Percentiles rank a stretch among this genome's conserved stretches.
phyloP scores from a whole-genome alignment of 768 basidiomycete species.

The Tricholoma terreum region DNA sequence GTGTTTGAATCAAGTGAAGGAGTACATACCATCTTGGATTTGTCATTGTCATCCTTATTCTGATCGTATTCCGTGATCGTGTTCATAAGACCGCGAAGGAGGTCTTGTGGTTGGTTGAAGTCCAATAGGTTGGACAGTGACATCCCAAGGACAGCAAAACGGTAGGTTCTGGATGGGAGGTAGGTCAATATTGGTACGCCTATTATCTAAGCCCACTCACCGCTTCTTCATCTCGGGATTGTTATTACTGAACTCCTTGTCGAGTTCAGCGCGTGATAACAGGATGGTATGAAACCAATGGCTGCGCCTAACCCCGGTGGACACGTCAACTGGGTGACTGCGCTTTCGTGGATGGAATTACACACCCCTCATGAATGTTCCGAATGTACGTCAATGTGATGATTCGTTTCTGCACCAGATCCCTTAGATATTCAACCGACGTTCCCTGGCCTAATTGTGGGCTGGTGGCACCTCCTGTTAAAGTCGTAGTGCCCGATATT shows the following conservation, averaged over 20 bases:
- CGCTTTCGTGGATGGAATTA: conserved; percentile 14
- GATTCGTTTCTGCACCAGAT: conserved; percentile 80
- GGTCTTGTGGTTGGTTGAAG: conserved; percentile 75
- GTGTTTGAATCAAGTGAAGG: conserved; percentile 7
- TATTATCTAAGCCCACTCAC: conserved; percentile 35
- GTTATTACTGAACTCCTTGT: conserved; percentile 71
- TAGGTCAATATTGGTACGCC: background rate
- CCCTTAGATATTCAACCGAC: conserved; percentile 74
- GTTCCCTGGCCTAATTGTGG: conserved; percentile 59
- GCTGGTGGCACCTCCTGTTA: conserved; percentile 31
- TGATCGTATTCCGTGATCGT: conserved; percentile 78
- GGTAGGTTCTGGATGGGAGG: conserved; percentile 55
- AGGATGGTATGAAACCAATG: conserved; percentile 90
- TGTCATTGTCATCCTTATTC: conserved; percentile 68
- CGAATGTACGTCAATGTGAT: conserved; percentile 82
- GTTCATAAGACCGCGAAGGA: conserved; percentile 69
- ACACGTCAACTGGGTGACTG: background rate
- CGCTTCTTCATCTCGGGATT: conserved; percentile 77
- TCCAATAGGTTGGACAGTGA: conserved; percentile 81
- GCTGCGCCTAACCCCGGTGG: conserved; percentile 48
- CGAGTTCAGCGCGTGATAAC: conserved; percentile 70
- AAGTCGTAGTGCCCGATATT: conserved; percentile 27
- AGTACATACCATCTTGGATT: conserved; percentile 64
- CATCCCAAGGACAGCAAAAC: conserved; percentile 84
- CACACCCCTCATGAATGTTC: conserved; percentile 84